Conservation (phyloP, 2,329 filamentous ascomycete genomes). For the Colletotrichum lupini region DNA sequence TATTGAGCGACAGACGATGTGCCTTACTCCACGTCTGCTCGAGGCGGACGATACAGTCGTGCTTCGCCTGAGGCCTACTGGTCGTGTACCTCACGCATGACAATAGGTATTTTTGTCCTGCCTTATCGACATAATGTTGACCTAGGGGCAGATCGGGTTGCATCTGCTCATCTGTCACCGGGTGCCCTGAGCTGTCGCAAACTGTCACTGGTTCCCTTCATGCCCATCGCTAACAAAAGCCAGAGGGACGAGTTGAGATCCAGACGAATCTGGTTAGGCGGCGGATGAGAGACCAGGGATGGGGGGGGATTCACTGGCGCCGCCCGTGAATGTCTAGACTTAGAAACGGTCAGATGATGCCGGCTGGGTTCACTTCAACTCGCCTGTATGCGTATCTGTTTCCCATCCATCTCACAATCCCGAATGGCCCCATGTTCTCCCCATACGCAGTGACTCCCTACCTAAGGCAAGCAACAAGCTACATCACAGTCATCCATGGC, state of each 20-base stretch:
- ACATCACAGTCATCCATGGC: not conserved
- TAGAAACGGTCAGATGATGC: conserved; percentile 27
- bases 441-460: not conserved
- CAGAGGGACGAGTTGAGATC: not conserved
- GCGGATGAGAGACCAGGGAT: not conserved
- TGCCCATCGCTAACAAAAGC: not conserved
- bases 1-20: not conserved
- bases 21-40: not conserved
- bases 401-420: not conserved
- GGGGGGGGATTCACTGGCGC: not conserved
- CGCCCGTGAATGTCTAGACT: conserved; percentile 8
- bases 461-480: not conserved
- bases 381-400: not conserved
- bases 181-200: not conserved
- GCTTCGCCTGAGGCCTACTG: not conserved
- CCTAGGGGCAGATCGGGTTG: not conserved
- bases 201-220: not conserved
- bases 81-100: not conserved
- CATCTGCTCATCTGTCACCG: not conserved
- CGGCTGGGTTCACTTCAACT: conserved; percentile 3
- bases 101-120: not conserved
- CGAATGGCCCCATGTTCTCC: conserved; percentile 7
- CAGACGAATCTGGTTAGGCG: not conserved
- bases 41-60: too few relatives aligned
- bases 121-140: not conserved